Evolutionary conservation across 2,329 filamentous ascomycete species (phyloP).

Genomic region (Xylariaceae sp.): DNA sequence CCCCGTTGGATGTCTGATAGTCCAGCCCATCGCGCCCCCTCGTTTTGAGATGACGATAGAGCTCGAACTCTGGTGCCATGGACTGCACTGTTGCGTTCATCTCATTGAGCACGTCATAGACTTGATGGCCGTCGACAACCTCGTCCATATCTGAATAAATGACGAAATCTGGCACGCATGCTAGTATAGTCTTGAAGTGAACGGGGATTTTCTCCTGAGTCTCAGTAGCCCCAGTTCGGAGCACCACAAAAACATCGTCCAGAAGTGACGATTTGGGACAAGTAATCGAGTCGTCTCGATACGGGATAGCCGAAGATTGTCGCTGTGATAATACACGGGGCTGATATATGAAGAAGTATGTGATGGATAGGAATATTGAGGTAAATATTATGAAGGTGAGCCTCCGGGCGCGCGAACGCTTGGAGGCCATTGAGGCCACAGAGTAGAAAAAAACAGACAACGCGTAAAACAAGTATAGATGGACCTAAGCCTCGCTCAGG

Average conservation of each 20-base stretch:
- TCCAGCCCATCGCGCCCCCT: constrained; percentile 21
- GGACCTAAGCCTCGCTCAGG: too few relatives aligned
- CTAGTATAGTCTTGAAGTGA: constrained; percentile 21
- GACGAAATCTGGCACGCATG: constrained; percentile 19
- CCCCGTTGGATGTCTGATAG: constrained; percentile 30
- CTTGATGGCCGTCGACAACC: constrained; percentile 16
- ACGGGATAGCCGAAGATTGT: neutral
- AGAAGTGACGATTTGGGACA: constrained; percentile 14
- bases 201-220: constrained; percentile 17
- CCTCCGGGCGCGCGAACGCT: neutral
- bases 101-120: constrained; percentile 15
- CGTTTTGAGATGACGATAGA: constrained; percentile 20
- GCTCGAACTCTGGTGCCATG: constrained; percentile 11
- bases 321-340: constrained; percentile 1
- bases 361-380: neutral
- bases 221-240: constrained; percentile 18
- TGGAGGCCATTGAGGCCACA: neutral
- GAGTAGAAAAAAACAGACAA: too few relatives aligned
- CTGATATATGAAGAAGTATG: constrained; percentile 8
- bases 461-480: too few relatives aligned
- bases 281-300: constrained; percentile 4
- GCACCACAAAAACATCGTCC: constrained; percentile 17
- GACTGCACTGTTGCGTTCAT: constrained; percentile 16
- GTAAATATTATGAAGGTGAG: neutral
- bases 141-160: constrained; percentile 23